Base-by-base conservation (phyloP, 305 asterid genomes). In the Fraxinus paxiana region DNA sequence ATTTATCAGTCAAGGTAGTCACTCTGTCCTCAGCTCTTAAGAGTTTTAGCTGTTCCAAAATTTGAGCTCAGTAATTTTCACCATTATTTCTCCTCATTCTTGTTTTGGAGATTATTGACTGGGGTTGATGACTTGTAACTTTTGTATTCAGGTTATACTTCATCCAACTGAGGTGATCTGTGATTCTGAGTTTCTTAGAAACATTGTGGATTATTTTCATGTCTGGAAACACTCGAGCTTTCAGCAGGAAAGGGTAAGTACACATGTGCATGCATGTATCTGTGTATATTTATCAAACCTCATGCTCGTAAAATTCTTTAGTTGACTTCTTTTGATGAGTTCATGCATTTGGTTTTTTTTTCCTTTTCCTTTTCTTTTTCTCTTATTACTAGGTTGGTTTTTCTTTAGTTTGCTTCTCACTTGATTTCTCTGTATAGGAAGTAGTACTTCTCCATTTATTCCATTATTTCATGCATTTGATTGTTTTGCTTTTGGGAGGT, bases 231-330 rank as follows among this genome's bases (percentile, higher is more conserved):
- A 80, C 77, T 75, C 88, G 84, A 85, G 89, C 83, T 92, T 88
- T 89, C 97, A 90, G 81, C 89, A 90, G 81, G 87, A 92, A 86
- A 92, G 97, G 91, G 99, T 96, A 79, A 89, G 86, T 37, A 67
- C 48, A 46, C 82, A 67, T 74, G 51, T 79, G 79, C 65, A 30
- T 77, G 6, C 26, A 61, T 28, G 61, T 28, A 63, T 79, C 78
- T 30, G 35, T 70, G 28, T 35, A 12, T 24, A 65, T 73, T 76
- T 22, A 67, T 71, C 34, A 22, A 30, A 28, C 71, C 65, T 17
- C 76, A 61, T 78, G 67, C 79, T 75, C 51, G n/a, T 37, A 51
- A 38, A 46, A 59, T 78, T 61, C 24, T 71, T 35, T 61, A 80
- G 35, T 76, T 63, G 72, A 43, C 43, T 65, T 76, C 31, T 78